Conservation (phyloP, 2,329 filamentous ascomycete species). For the Aureobasidium sp. region DNA sequence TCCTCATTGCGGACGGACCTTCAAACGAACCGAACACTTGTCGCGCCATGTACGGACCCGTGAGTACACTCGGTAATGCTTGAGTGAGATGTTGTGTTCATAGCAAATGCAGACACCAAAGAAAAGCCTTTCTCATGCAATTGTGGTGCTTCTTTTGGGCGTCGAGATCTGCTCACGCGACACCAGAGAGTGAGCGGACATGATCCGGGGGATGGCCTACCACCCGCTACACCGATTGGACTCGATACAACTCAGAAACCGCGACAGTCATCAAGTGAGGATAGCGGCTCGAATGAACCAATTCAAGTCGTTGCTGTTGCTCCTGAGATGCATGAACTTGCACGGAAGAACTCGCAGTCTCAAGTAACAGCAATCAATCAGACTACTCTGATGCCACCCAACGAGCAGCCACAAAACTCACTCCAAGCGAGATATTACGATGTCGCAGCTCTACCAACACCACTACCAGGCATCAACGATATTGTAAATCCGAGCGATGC, state of each 20-base stretch:
- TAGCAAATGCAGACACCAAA: not conserved
- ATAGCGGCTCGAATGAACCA: not conserved
- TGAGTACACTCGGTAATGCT: not conserved
- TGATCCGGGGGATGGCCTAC: not conserved
- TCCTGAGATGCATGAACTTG: too few relatives aligned
- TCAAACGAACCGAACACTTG: constrained; percentile 1
- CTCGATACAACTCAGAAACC: not conserved
- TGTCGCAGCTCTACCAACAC: not conserved
- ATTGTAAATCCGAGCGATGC: not conserved
- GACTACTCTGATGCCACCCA: not conserved
- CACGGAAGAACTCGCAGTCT: not conserved
- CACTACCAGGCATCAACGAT: not conserved
- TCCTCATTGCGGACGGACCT: not conserved
- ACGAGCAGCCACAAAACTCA: not conserved
- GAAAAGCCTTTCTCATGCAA: constrained; percentile 3
- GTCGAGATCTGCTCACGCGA: constrained; percentile 1
- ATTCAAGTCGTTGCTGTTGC: not conserved
- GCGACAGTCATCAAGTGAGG: not conserved
- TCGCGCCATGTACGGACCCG: constrained; percentile 1
- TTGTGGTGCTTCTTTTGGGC: not conserved
- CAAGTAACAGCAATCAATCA: not conserved
- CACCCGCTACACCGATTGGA: not conserved
- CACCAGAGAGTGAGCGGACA: not conserved
- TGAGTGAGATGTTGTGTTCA: not conserved
- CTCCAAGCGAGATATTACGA: not conserved